Conservation (phyloP, 139 green algal species). For the Micromonas commoda region DNA sequence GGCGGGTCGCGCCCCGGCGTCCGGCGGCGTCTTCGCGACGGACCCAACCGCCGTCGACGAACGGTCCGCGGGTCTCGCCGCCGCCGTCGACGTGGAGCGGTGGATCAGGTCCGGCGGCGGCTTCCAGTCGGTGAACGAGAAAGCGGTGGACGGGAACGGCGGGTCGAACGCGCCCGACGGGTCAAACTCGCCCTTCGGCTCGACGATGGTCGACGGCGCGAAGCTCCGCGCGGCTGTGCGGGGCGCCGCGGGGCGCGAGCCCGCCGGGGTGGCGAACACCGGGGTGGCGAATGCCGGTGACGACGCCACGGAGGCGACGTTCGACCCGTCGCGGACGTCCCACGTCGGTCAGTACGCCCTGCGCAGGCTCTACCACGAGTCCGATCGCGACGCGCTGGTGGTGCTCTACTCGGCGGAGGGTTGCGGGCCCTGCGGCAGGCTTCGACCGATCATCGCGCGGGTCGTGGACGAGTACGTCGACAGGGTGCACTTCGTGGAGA, state of each 20-base stretch:
- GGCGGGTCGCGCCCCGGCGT: no score
- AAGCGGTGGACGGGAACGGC: no score
- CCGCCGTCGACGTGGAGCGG: constrained; percentile 83
- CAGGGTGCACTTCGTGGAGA: constrained; percentile 79
- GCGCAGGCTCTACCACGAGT: constrained; percentile 96
- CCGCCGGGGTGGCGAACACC: background rate
- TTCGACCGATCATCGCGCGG: constrained; percentile 92
- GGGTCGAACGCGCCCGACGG: no score
- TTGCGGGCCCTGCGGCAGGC: constrained; percentile 71
- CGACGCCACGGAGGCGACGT: constrained; percentile 41
- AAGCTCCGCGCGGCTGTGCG: no score
- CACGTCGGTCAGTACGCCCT: constrained; percentile 90
- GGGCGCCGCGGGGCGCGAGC: no score
- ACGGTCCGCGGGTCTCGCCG: no score
- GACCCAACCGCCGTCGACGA: no score
- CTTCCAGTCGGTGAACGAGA: background rate
- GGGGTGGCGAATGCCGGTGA: background rate
- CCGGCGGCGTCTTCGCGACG: no score
- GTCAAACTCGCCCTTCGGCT: no score
- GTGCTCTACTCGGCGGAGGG: constrained; percentile 86
- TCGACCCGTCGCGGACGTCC: constrained; percentile 54
- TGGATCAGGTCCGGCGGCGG: constrained; percentile 53
- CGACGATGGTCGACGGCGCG: no score
- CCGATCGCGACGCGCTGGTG: constrained; percentile 57
- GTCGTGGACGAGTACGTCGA: constrained; percentile 39